Base-by-base conservation (phyloP, 2,329 filamentous ascomycete species). In the Magnaporthiopsis poae region DNA sequence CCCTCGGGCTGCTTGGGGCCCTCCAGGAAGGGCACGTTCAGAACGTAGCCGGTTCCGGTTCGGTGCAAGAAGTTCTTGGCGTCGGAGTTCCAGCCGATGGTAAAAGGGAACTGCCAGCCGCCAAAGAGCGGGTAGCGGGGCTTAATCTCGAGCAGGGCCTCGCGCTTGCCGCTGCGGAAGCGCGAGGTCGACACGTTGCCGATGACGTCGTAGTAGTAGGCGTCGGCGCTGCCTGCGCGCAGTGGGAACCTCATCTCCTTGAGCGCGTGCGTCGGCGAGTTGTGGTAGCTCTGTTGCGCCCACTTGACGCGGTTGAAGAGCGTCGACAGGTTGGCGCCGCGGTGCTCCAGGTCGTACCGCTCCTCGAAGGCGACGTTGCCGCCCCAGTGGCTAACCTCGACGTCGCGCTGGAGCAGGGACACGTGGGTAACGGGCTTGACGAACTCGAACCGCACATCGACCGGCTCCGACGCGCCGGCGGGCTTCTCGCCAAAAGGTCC, bases 361-460 rank as follows among this genome's bases (percentile, higher is more conserved):
- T 99, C 95, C 80, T 99, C 95, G 64, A 93, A 92, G 1, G 95
- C 95, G 66, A 98, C 79, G 75, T 99, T 99, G 69, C 95, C 95
- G 71, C 95, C 95, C 95, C 95, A 99, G 78, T 98, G 95, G 75
- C 91, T 96, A 72, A 99, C 89, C 77, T 99, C 95, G 69, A 99
- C 81, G 73, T 98, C 93, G 68, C 95, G 89, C 79, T 98, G 91
- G 68, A 99, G 82, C 21, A 86, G 81, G 46, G 87, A 87, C 64
- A 92, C 86, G 74, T 95, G 91, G 61, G 88, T 89, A 67, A 99
- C 82, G 15, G 95, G 94, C 79, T 94, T 96, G 70, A 91, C 97
- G 80, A 95, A 97, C 77, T 99, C 93, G 78, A 96, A 98, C 69
- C 95, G 90, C 65, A 97, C 88, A 70, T 84, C 86, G 68, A 92